A percentile compares a stretch with the other conserved stretches of the same genome.
Evolutionary conservation across 2,329 filamentous ascomycete genomes (phyloP).

Genomic region (Venturia effusa): DNA sequence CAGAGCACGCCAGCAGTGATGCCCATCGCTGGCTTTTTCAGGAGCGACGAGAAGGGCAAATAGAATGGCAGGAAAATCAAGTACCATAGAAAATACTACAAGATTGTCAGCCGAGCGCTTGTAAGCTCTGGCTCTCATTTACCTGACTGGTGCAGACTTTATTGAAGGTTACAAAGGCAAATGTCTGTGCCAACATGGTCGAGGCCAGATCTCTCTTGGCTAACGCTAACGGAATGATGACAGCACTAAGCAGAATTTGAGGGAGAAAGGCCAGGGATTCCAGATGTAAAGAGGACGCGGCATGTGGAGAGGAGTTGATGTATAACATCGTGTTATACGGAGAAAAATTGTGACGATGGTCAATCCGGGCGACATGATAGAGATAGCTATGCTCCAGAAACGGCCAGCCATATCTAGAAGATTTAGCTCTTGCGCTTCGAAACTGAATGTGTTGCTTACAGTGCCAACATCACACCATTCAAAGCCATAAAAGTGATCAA

Average conservation of each 20-base stretch:
- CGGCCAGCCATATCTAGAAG: slow-evolving; percentile 57
- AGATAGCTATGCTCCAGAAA: slow-evolving; percentile 88
- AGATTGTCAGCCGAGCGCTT: slow-evolving; percentile 6
- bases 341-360: slow-evolving; percentile 97
- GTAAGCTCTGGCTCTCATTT: slow-evolving; percentile 22
- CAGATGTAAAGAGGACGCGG: slow-evolving; percentile 37
- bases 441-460: slow-evolving; percentile 38
- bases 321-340: slow-evolving; percentile 91
- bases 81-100: slow-evolving; percentile 96
- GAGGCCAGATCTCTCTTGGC: slow-evolving; percentile 73
- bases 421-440: not conserved
- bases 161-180: slow-evolving; percentile 95
- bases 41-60: slow-evolving; percentile 66
- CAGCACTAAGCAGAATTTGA: slow-evolving; percentile 68
- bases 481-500: slow-evolving; percentile 61
- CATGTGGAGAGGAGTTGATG: slow-evolving; percentile 57
- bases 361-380: slow-evolving; percentile 84
- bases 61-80: slow-evolving; percentile 88
- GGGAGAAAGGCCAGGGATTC: slow-evolving; percentile 84
- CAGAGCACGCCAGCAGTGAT: slow-evolving; percentile 57
- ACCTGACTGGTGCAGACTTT: slow-evolving; percentile 98
- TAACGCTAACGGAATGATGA: slow-evolving; percentile 64
- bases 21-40: slow-evolving; percentile 51
- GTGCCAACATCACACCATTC: slow-evolving; percentile 67
- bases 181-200: slow-evolving; percentile 88